Base-by-base conservation (phyloP, 148 eudicot genomes). In the Arctostaphylos glauca region DNA sequence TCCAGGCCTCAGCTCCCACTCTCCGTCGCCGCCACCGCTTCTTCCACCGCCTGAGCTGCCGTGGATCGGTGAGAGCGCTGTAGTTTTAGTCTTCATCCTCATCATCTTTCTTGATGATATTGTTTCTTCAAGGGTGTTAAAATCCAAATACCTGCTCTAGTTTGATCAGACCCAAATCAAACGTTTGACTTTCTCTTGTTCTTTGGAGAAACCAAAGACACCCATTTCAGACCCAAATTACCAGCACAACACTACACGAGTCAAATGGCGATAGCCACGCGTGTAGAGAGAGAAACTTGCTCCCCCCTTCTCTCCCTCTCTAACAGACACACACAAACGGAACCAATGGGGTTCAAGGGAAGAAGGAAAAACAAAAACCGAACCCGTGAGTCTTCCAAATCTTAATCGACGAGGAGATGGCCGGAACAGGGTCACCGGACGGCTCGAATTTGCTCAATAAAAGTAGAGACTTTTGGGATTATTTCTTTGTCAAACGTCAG, bases 1-100 rank as follows among this genome's bases (percentile, higher is more conserved):
- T 47, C 96, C 90, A 0, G 98, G 98, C 52, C 98, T 83, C 76
- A 95, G 70, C 89, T 95, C 98, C 98, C 98, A 94, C 53, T 94
- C 94, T 38, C 86, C 88, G 41, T 80, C 84, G 0, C 72, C 90
- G 12, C 85, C 87, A 9, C 53, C 83, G 5, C 83, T 81, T 6
- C 79, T 74, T 10, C 62, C 68, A 5, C 81, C 83, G 71, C 46
- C 90, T 6, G 75, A 56, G 44, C 83, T 68, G 71, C 76, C 86
- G 44, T 52, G 83, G 78, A n/a, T 49, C 12, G 86, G 88, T 10
- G 93, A 86, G 81, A 85, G 78, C 72, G 81, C 90, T 6, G 90
- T 82, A 48, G 87, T 70, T 76, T 79, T 91, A 79, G 89, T 93
- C 91, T 90, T 92, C 97, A 89, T 90, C 59, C 91, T 88, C 97